Evolutionary conservation across 176 grass and related monocot species (phyloP), one percentile per base, ranked within the genome.

Genomic region (Panicum miliaceum): DNA sequence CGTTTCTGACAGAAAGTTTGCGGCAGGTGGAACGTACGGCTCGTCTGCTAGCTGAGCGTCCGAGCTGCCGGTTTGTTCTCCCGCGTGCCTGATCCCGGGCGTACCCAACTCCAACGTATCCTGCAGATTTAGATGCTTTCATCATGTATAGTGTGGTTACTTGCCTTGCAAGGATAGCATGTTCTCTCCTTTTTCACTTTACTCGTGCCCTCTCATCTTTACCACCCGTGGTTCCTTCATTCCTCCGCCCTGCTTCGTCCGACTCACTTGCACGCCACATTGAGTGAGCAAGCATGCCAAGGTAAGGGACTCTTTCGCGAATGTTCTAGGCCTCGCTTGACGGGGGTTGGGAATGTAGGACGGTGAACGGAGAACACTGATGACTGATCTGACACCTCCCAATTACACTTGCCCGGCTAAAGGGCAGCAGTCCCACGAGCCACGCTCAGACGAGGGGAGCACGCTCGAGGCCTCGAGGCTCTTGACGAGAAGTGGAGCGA

Each of bases 161-260:
- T 14, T 84, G n/a, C 72, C 82, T 66, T 56, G 82, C 32, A 84
- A 84, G 82, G 11, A 84, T 13, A 15, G 29, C 50, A 42, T 58
- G 47, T 22, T 19, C 6, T 12, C 18, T 8, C 43, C 16, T 16
- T 51, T 51, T 36, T 14, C 11, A 38, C 32, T 56, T 43, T 57
- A 29, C 54, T 37, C 53, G 9, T 8, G 78, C 8, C 1, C 16
- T 50, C 11, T 51, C 45, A 51, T 50, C 27, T 48, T 66, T 15
- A 16, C 41, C 12, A 22, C 6, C 22, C 34, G 32, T n/a, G 1
- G 14, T 32, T 25, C 45, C 0, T 7, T 0, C 2, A 3, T 26
- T 15, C 25, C 2, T 15, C 0, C 14, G 23, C 25, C 2, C 26
- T 0, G 38, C 56, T 63, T 32, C 29, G 29, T 2, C 23, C n/a